phyloP scores from a whole-genome alignment of 345 rosid genomes.

The Brassica nigra region DNA sequence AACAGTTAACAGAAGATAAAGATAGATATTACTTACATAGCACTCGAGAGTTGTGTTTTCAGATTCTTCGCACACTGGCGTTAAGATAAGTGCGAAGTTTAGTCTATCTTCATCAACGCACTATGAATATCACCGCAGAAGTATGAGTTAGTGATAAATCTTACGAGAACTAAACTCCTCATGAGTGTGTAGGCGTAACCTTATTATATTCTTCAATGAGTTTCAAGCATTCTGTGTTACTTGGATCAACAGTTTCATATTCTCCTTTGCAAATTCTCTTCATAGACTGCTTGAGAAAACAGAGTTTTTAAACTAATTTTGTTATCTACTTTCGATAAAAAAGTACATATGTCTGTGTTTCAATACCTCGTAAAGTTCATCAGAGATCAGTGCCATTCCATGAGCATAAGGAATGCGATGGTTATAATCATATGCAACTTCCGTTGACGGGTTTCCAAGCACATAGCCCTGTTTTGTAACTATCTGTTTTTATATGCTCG shows the following conservation, averaged over 20 bases:
- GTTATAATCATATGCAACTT: slow-evolving; percentile 35
- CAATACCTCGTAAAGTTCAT: slow-evolving; percentile 56
- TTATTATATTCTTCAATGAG: slow-evolving; percentile 13
- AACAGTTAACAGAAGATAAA: slow-evolving; percentile 32
- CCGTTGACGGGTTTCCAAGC: slow-evolving; percentile 59
- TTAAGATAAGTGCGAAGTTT: not conserved
- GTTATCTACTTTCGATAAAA: not conserved
- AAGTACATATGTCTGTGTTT: not conserved
- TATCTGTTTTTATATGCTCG: not conserved
- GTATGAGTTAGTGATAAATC: not conserved
- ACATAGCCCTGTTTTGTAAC: slow-evolving; percentile 58
- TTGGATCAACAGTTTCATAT: slow-evolving; percentile 24
- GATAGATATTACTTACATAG: slow-evolving; percentile 26
- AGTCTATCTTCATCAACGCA: not conserved
- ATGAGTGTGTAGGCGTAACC: slow-evolving; percentile 39
- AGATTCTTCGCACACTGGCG: slow-evolving; percentile 23
- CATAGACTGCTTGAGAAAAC: slow-evolving; percentile 8
- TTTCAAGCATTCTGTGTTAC: slow-evolving; percentile 28
- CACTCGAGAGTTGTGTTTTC: slow-evolving; percentile 34
- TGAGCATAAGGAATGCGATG: slow-evolving; percentile 50
- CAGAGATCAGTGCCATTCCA: slow-evolving; percentile 58
- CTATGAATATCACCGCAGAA: not conserved
- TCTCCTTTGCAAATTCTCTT: slow-evolving; percentile 36
- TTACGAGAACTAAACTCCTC: slow-evolving; percentile 5
- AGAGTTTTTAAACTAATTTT: not conserved